These are phyloP conservation scores for Stevia rebaudiana DNA, from an alignment of 140 eudicot genomes.

Conservation along the genomic window DNA sequence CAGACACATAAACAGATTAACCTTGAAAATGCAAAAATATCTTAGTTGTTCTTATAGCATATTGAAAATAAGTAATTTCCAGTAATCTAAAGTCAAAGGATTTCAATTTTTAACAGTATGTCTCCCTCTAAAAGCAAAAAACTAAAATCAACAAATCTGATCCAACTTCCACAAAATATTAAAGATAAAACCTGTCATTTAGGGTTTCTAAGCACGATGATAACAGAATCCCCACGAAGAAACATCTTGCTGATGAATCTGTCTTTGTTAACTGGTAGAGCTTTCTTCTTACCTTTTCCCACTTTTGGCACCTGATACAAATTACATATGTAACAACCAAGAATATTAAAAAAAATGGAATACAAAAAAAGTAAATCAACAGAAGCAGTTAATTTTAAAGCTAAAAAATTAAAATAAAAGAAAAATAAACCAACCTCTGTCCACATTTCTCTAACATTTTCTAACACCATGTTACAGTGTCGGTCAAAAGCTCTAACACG, in stretches of 20 bases:
- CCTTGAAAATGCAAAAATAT: too few species aligned
- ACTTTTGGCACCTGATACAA: constrained; percentile 71
- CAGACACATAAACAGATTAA: too few species aligned
- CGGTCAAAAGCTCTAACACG: constrained; percentile 95
- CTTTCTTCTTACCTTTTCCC: constrained; percentile 95
- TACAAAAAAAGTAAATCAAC: neutral
- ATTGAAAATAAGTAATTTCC: too few species aligned
- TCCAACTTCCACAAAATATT: too few species aligned
- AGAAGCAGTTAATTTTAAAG: neutral
- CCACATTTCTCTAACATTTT: constrained; percentile 92
- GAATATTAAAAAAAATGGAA: too few species aligned
- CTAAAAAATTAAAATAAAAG: neutral
- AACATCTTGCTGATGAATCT: constrained; percentile 94
- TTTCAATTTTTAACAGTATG: too few species aligned
- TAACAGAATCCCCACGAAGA: constrained; percentile 88
- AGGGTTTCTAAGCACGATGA: constrained; percentile 71
- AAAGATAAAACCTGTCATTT: neutral
- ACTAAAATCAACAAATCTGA: too few species aligned
- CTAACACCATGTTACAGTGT: constrained; percentile 93
- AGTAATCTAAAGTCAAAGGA: too few species aligned
- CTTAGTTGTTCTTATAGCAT: too few species aligned
- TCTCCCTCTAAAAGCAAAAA: too few species aligned
- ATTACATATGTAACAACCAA: neutral
- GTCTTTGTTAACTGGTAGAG: constrained; percentile 81
- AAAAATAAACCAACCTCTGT: constrained; percentile 61